Percentiles rank a stretch among this genome's conserved stretches.
These are phyloP conservation scores for Penicillium nucicola DNA, from an alignment of 495 filamentous ascomycete species.

Conservation along the genomic window DNA sequence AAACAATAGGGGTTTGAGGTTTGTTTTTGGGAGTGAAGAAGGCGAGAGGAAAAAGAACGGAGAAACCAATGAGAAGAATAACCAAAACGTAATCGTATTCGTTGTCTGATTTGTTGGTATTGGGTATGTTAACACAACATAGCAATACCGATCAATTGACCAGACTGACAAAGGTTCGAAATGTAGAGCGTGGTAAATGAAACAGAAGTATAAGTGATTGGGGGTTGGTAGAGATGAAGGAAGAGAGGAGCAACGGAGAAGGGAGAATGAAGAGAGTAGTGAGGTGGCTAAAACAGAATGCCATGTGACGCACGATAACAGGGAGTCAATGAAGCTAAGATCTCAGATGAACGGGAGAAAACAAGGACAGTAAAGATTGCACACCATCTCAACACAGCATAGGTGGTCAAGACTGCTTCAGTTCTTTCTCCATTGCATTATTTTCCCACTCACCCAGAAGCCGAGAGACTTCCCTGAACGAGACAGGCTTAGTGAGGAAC, in stretches of 20 bases:
- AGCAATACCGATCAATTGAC: constrained; percentile 6
- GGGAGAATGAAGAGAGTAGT: neutral
- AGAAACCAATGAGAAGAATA: neutral
- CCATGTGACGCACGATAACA: neutral
- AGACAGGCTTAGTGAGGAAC: constrained; percentile 72
- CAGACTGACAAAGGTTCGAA: neutral
- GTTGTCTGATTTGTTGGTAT: constrained; percentile 12
- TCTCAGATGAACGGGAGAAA: neutral
- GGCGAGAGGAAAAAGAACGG: neutral
- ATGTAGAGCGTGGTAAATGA: neutral
- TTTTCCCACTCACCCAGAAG: constrained; percentile 47
- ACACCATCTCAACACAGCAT: neutral
- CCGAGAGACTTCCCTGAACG: constrained; percentile 46
- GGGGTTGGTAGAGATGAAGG: neutral
- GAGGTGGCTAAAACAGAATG: neutral
- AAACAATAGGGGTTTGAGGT: neutral
- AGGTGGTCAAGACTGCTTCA: constrained; percentile 4
- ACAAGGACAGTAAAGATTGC: neutral
- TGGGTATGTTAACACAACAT: constrained; percentile 11
- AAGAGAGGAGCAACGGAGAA: neutral
- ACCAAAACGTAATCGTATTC: neutral
- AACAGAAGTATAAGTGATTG: neutral
- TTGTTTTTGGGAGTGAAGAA: neutral
- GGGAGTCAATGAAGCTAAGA: neutral
- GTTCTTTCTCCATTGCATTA: constrained; percentile 14